Evolutionary conservation across 208 protist genomes (phyloP), one percentile per base, ranked within the genome.

Genomic region (Leishmania arabica): DNA sequence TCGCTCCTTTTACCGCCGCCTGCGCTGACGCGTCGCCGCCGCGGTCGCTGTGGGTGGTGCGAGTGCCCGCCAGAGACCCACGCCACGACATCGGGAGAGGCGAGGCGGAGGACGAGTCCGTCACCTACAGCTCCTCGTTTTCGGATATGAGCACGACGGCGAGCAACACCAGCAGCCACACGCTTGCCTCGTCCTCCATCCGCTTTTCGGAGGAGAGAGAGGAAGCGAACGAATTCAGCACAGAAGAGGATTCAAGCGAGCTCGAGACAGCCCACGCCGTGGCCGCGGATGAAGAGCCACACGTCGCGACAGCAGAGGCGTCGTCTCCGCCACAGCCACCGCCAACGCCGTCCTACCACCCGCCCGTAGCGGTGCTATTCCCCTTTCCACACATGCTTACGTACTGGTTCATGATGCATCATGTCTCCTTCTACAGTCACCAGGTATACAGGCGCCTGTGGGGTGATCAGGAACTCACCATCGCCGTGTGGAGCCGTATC

Each of bases 331-430:
- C 62, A 34, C 76, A 45, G 31, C 58, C 56, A 40, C 24, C 9
- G 31, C 54, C 73, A 7, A 7, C 37, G 34, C 75, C 45, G 62
- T n/a, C 49, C 11, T 73, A 76, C 17, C 3, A 58, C 66, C 62
- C 58, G 4, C 77, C 82, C 8, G 82, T 79, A 37, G 80, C 75
- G 27, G 73, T 90, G 42, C 77, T 92, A 62, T 90, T 90, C 69
- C 82, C 89, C 1, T 45, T 81, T 21, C 58, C 53, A 11, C 84
- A 93, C 70, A 84, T 90, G 31, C 51, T 90, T 19, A 54, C 84
- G 37, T 96, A 96, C 78, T 77, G 90, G 49, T 94, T 89, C 80
- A 78, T 96, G 47, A 83, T 96, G 45, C 82, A 89, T 68, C 90
- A 96, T 72, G 79, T 92, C 42, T 87, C 82, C 76, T 91, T 92